Evolutionary conservation across 1,139 yeast genomes (phyloP).

Genomic region (Meyerozyma carpophila): DNA sequence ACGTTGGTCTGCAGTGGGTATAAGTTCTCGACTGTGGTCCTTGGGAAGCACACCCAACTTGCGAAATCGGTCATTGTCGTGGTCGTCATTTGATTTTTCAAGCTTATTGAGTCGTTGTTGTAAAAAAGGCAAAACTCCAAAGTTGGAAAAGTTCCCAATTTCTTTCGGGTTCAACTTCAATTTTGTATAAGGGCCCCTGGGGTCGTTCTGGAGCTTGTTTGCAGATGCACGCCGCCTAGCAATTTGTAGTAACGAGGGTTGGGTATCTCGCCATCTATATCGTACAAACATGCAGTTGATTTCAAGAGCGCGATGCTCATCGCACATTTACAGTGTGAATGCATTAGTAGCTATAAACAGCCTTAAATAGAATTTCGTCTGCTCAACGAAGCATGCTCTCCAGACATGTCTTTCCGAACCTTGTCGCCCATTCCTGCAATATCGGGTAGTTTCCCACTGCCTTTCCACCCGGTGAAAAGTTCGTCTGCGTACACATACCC

Average conservation of each 20-base stretch:
- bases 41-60: neutral
- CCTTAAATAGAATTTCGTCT: conserved; percentile 60
- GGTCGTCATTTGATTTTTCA: neutral
- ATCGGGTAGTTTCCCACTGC: conserved; percentile 50
- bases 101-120: conserved; percentile 19
- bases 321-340: neutral
- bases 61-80: neutral
- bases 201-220: neutral
- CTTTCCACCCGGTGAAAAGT: conserved; percentile 49
- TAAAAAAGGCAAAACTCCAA: conserved; percentile 24
- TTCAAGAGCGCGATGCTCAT: neutral
- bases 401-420: conserved; percentile 3
- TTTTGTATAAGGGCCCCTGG: neutral
- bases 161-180: conserved; percentile 13
- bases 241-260: neutral
- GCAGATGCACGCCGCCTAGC: neutral
- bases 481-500: conserved; percentile 73
- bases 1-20: conserved; percentile 22
- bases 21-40: conserved; percentile 8
- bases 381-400: conserved; percentile 18
- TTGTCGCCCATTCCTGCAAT: conserved; percentile 50
- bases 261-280: neutral
- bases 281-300: neutral
- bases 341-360: neutral
- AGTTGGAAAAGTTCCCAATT: conserved; percentile 16